Base-by-base conservation (phyloP, 805 yeast species). In the Kuraishia molischiana region DNA sequence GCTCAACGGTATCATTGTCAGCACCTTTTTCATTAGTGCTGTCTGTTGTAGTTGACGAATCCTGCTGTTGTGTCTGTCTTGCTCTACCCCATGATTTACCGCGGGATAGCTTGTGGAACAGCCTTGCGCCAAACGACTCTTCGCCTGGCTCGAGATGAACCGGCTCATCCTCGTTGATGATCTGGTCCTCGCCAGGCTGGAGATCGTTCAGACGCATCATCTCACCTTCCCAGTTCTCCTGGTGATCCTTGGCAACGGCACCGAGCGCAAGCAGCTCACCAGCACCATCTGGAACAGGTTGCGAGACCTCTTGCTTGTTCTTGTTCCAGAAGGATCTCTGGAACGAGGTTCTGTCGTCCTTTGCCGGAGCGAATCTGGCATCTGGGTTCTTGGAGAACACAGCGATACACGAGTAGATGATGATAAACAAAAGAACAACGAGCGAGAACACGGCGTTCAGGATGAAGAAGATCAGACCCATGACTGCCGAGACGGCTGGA, bases 261-360 rank as follows among this genome's bases (percentile, higher is more conserved):
- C 95, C 95, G 43, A 85, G 67, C 3, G 89, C 95, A 30, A 77
- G 51, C 42, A 85, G 65, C 54, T 79, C 85, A 28, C 51, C 58
- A 19, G 65, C 64, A 14, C 56, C 63, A 21, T 52, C 58, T 4
- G 52, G 24, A 44, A 31, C 4, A 26, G 37, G 26, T 21, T 32
- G 24, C 20, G 11, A 29, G 37, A 15, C 18, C 33, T 11, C 61
- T 60, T 19, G 64, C 57, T 22, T 22, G 26, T 22, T 22, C 19
- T 20, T 10, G 24, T 17, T 22, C 19, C 22, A 18, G 36, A 24
- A 24, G 15, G 22, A 17, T 29, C 33, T 53, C 53, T 82, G 92
- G 77, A 89, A 89, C 8, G 95, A 85, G 18, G 86, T 78, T 72
- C 97, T 78, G 58, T 89, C 96, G 60, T 89, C 97, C 50, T 69